phyloP scores from a whole-genome alignment of 345 rosid species.

The Euphorbia peplus region DNA sequence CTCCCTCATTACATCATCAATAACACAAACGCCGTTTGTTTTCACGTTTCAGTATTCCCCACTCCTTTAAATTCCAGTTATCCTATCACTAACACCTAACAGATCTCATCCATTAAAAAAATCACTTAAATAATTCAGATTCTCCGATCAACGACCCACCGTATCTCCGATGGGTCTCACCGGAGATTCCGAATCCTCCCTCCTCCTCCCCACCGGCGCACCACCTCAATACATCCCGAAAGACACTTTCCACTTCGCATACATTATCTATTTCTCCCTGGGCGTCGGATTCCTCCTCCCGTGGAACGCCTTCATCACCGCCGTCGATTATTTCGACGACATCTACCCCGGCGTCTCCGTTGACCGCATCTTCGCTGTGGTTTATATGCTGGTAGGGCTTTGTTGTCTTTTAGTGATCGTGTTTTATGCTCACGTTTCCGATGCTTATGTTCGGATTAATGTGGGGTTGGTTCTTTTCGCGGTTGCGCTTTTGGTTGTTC shows the following conservation, averaged over 20 bases:
- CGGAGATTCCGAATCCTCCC: slow-evolving; percentile 55
- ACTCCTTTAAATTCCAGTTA: background rate
- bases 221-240: slow-evolving; percentile 37
- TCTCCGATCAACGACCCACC: slow-evolving; percentile 8
- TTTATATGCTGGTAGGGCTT: slow-evolving; percentile 69
- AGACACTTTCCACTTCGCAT: slow-evolving; percentile 71
- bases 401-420: slow-evolving; percentile 47
- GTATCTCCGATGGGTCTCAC: slow-evolving; percentile 39
- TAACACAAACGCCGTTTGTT: background rate
- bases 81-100: background rate
- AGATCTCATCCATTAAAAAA: background rate
- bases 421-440: slow-evolving; percentile 63
- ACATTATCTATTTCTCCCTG: slow-evolving; percentile 78
- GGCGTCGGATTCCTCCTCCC: slow-evolving; percentile 90
- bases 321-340: slow-evolving; percentile 93
- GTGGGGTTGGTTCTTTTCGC: slow-evolving; percentile 60
- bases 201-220: slow-evolving; percentile 33
- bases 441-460: slow-evolving; percentile 71
- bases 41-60: background rate
- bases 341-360: slow-evolving; percentile 83
- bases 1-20: background rate
- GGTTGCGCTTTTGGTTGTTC: slow-evolving; percentile 62
- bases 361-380: slow-evolving; percentile 86
- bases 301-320: slow-evolving; percentile 99
- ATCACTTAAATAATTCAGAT: background rate